Base-by-base conservation (phyloP, 2,329 filamentous ascomycete species). In the Didymella pomorum region DNA sequence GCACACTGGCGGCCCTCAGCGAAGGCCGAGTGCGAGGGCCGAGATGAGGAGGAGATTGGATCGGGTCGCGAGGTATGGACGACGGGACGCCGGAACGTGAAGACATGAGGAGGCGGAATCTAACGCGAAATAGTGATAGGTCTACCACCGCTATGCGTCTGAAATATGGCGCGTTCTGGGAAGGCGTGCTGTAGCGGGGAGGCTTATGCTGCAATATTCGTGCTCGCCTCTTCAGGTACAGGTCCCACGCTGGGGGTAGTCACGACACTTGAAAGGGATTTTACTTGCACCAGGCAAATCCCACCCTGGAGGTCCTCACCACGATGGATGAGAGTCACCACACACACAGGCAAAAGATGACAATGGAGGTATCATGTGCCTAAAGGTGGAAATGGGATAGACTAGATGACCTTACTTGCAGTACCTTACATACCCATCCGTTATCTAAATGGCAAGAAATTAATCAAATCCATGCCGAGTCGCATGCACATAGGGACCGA, bases 31-130 rank as follows among this genome's bases (percentile, higher is more conserved):
- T 18, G 68, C 67, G 5, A 61, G 65, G 3, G 64, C 68, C 44
- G 70, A 73, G 54, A 57, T 73, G 53, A 58, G 68, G 37, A 46
- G 65, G 21, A 55, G 71, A 18, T 33, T 74, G 49, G 67, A 65
- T 41, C 60, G 59, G 3, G 60, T 62, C n/a, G 59, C 61, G 14
- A 55, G 48, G 41, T 64, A 65, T 45, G 56, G 60, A 23, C 25
- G 48, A n/a, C 25, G 35, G 16, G 54, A 33, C 11, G 37, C 35
- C 29, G 25, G 54, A 33, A 43, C 10, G 16, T 33, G 28, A 37
- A 39, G 8, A 25, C 2, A 7, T 25, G 33, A 41, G 16, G 42
- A 9, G n/a, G 21, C 29, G 1, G 3, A 29, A 23, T 28, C 51
- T 53, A 28, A 53, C 31, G 20, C 20, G 5, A 39, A 6, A 8